A percentile compares a stretch with the other conserved stretches of the same genome.
Evolutionary conservation across 2,329 filamentous ascomycete species (phyloP).

Genomic region (Neobulgaria alba): DNA sequence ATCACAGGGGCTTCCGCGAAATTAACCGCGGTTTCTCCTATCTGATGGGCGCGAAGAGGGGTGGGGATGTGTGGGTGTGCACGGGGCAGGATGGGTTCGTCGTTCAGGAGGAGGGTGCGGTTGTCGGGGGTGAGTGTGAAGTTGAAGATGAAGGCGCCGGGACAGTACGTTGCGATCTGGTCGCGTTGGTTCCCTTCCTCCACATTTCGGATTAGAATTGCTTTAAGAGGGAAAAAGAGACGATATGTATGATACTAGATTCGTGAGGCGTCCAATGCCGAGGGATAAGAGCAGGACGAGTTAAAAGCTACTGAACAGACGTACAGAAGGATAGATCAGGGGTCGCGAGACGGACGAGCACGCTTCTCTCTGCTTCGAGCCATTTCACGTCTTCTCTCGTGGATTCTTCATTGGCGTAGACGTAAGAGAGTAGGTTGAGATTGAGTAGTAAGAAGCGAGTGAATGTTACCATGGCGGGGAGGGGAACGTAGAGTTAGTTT

Average conservation of each 20-base stretch:
- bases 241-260: slow-evolving; percentile 4
- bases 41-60: slow-evolving; percentile 13
- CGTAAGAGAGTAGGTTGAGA: slow-evolving; percentile 6
- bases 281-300: slow-evolving; percentile 7
- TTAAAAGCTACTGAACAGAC: slow-evolving; percentile 11
- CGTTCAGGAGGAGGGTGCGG: slow-evolving; percentile 15
- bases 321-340: slow-evolving; percentile 14
- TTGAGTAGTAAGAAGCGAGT: slow-evolving; percentile 8
- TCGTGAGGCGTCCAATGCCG: slow-evolving; percentile 2
- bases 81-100: slow-evolving; percentile 14
- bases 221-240: slow-evolving; percentile 5
- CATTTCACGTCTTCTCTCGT: slow-evolving; percentile 13
- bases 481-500: background rate
- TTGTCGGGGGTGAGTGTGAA: slow-evolving; percentile 17
- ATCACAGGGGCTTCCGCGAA: slow-evolving; percentile 5
- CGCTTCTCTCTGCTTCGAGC: slow-evolving; percentile 12
- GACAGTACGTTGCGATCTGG: slow-evolving; percentile 7
- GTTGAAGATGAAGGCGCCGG: slow-evolving; percentile 16
- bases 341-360: slow-evolving; percentile 13
- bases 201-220: slow-evolving; percentile 7
- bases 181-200: slow-evolving; percentile 8
- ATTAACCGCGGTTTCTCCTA: slow-evolving; percentile 1
- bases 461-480: slow-evolving; percentile 5
- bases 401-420: slow-evolving; percentile 9
- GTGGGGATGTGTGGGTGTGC: slow-evolving; percentile 10